Base-by-base conservation (phyloP, 2,329 filamentous ascomycete genomes). In the Aspergillus bombycis region DNA sequence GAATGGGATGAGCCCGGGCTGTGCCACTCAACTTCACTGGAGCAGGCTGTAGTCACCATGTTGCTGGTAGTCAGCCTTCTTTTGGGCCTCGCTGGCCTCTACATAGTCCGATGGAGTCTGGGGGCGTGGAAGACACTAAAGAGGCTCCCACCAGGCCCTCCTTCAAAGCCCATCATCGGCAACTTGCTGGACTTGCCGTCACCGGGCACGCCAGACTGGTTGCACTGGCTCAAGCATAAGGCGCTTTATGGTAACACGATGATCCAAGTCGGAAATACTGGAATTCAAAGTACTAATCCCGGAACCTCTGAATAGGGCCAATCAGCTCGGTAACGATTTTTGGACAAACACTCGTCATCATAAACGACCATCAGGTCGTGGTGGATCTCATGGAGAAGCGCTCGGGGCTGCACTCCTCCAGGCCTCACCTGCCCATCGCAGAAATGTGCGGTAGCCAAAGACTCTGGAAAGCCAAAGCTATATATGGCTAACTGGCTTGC, bases 91-190 rank as follows among this genome's bases (percentile, higher is more conserved):
- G 23, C 43, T 43, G 54, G 43, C 6, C 56, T 62, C 11, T 53
- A 62, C 54, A 12, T 53, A 12, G 9, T 58, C 21, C 21, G n/a
- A 43, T 32, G n/a, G 55, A 8, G 2, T 1, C 55, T 45, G 2
- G 14, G 11, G 4, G 4, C 11, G 4, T 6, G 21, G n/a, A 48
- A 23, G 9, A 32, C 10, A 1, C 21, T 11, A 7, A 28, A 19
- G 1, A 21, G 68, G 72, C 71, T 83, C 2, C 84, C 83, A 0
- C 84, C 83, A 0, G 84, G 84, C 0, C 84, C 84, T 0, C 82
- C 77, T 53, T 77, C 77, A 0, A 65, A 81, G 1, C 82, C 82
- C 0, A 26, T 86, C 0, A 32, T 85, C 7, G 84, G 84, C 3
- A 86, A 85, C 64, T 63, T 85, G 21, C 65, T 65, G 1, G 82